A percentile compares a stretch with the other conserved stretches of the same genome.
Evolutionary conservation across 805 yeast species (phyloP).

Genomic region (Torulaspora indica): DNA sequence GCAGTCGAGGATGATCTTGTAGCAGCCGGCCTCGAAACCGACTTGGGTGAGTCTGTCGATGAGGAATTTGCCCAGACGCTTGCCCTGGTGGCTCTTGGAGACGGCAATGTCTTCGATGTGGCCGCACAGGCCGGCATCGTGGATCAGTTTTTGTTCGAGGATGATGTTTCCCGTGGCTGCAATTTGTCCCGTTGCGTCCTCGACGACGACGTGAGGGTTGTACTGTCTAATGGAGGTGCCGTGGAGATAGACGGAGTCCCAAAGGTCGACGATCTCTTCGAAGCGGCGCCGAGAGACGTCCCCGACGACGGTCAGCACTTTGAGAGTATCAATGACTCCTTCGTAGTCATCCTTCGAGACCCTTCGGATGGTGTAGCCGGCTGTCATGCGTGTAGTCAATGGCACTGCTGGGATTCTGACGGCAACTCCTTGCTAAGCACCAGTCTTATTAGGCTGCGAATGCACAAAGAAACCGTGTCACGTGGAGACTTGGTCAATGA

Average conservation of each 20-base stretch:
- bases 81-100: slow-evolving; percentile 69
- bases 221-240: slow-evolving; percentile 43
- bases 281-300: slow-evolving; percentile 51
- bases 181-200: slow-evolving; percentile 42
- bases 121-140: slow-evolving; percentile 78
- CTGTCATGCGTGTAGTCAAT: slow-evolving; percentile 12
- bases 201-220: slow-evolving; percentile 63
- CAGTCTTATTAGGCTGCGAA: neutral
- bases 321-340: slow-evolving; percentile 57
- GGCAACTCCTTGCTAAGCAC: neutral
- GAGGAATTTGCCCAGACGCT: slow-evolving; percentile 65
- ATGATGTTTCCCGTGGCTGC: slow-evolving; percentile 83
- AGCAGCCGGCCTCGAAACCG: slow-evolving; percentile 63
- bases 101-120: slow-evolving; percentile 96
- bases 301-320: slow-evolving; percentile 80
- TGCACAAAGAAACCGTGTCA: slow-evolving; percentile 3
- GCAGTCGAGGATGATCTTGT: slow-evolving; percentile 88
- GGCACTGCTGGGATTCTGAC: neutral
- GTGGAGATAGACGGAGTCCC: slow-evolving; percentile 44
- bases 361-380: slow-evolving; percentile 64
- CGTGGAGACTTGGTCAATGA: slow-evolving; percentile 8
- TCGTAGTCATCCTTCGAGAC: slow-evolving; percentile 51
- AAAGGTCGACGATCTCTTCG: slow-evolving; percentile 47
- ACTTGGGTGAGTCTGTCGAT: slow-evolving; percentile 57
- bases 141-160: slow-evolving; percentile 79